Percentiles rank a stretch among this genome's conserved stretches.
These are phyloP conservation scores for Aspergillus sp. DNA, from an alignment of 2,329 filamentous ascomycete genomes.

Conservation along the genomic window DNA sequence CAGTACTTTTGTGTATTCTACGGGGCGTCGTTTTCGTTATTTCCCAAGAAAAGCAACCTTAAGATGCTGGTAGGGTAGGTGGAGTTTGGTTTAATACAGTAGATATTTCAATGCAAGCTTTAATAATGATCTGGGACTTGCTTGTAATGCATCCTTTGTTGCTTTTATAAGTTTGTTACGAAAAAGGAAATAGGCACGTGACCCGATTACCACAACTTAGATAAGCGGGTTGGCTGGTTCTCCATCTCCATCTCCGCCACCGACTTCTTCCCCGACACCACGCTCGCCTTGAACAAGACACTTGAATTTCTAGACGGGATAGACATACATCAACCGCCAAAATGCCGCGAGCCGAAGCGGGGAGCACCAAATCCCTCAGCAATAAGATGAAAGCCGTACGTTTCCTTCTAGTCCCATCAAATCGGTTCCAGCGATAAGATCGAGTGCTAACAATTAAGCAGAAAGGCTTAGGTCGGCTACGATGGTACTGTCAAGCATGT, in stretches of 20 bases:
- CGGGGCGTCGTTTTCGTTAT: conserved; percentile 20
- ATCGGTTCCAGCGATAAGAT: not conserved
- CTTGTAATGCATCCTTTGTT: not conserved
- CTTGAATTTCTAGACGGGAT: not conserved
- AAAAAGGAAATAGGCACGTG: too few species aligned
- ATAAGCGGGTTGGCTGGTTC: not conserved
- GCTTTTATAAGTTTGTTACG: too few species aligned
- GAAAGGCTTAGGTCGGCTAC: conserved; percentile 67
- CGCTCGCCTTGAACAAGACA: not conserved
- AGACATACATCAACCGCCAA: conserved; percentile 32
- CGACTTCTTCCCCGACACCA: not conserved
- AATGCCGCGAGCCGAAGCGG: conserved; percentile 92
- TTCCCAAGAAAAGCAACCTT: conserved; percentile 20
- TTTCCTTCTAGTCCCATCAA: conserved; percentile 44
- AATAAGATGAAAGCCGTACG: conserved; percentile 83
- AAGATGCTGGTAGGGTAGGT: conserved; percentile 23
- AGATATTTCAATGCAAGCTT: conserved; percentile 11
- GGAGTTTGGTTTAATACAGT: conserved; percentile 23
- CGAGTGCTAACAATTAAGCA: conserved; percentile 14
- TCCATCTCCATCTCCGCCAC: conserved; percentile 5
- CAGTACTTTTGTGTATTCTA: conserved; percentile 22
- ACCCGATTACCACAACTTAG: not conserved
- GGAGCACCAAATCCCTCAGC: conserved; percentile 82
- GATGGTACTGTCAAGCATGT: conserved; percentile 91
- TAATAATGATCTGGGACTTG: not conserved